These are phyloP conservation scores for Lentinula sp. DNA, from an alignment of 768 basidiomycete species.

Conservation along the genomic window DNA sequence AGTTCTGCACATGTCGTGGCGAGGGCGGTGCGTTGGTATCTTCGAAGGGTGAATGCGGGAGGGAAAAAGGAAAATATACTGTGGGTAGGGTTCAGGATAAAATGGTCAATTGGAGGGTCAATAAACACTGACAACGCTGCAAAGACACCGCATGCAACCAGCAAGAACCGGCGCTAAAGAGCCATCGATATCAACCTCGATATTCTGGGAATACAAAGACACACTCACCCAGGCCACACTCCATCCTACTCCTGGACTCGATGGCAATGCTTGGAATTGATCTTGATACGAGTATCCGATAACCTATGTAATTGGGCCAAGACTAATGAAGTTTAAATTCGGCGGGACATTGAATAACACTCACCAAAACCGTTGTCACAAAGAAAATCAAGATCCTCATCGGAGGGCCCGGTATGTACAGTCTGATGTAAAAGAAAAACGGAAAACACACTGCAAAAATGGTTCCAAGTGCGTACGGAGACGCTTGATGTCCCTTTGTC, in stretches of 20 bases:
- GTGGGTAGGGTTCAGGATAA: not conserved
- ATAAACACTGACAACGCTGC: conserved; percentile 61
- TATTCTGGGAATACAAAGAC: not conserved
- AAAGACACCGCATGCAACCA: conserved; percentile 66
- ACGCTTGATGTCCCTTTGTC: conserved; percentile 43
- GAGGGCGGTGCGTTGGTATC: conserved; percentile 65
- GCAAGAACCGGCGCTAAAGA: conserved; percentile 54
- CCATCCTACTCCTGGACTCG: conserved; percentile 53
- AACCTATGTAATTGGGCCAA: conserved; percentile 32
- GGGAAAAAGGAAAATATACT: conserved; percentile 69
- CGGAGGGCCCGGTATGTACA: conserved; percentile 70
- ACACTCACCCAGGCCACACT: conserved; percentile 66
- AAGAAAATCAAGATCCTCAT: conserved; percentile 70
- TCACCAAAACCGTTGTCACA: conserved; percentile 55
- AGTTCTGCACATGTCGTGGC: conserved; percentile 63
- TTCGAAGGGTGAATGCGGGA: conserved; percentile 70
- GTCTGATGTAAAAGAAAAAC: conserved; percentile 59
- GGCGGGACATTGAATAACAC: conserved; percentile 11
- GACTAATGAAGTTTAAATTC: not conserved
- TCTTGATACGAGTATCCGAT: conserved; percentile 74
- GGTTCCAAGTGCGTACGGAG: conserved; percentile 62
- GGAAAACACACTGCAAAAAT: conserved; percentile 67
- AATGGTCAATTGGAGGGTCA: not conserved
- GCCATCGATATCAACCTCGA: not conserved
- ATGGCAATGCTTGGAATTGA: conserved; percentile 37